These are phyloP conservation scores for Tulasnella sp. DNA, from an alignment of 768 basidiomycete genomes.

Conservation along the genomic window DNA sequence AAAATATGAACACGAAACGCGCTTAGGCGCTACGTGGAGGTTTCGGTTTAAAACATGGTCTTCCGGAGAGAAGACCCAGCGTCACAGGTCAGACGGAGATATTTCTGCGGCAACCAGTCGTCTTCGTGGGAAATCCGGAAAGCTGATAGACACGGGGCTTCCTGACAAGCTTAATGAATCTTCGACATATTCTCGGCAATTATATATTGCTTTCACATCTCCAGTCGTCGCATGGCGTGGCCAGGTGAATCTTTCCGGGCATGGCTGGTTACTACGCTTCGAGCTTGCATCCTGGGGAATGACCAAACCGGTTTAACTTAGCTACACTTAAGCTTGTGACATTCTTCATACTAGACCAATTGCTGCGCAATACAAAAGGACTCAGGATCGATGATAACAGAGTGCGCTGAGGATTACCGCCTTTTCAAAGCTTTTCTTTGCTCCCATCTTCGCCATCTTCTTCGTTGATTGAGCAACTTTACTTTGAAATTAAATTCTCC, in stretches of 20 bases:
- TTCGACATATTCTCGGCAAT: background rate
- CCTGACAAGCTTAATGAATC: background rate
- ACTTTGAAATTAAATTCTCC: too few species aligned
- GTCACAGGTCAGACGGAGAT: background rate
- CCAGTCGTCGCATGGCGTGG: background rate
- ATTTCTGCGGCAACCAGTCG: background rate
- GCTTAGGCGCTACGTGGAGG: background rate
- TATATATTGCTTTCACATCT: background rate
- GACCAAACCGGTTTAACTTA: too few species aligned
- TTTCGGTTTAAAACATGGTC: background rate
- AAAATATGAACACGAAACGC: background rate
- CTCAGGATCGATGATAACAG: too few species aligned
- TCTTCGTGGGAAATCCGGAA: background rate
- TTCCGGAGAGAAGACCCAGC: background rate
- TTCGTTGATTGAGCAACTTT: too few species aligned
- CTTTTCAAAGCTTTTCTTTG: too few species aligned
- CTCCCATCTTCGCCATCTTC: too few species aligned
- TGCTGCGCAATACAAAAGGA: too few species aligned
- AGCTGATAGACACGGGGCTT: background rate
- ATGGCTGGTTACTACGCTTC: too few species aligned
- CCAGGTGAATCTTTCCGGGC: background rate
- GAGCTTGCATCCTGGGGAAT: too few species aligned
- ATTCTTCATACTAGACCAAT: too few species aligned
- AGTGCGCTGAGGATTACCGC: too few species aligned
- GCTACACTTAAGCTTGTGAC: too few species aligned